These are phyloP conservation scores for Boletus subparvulus DNA, from an alignment of 768 basidiomycete genomes.

Conservation along the genomic window DNA sequence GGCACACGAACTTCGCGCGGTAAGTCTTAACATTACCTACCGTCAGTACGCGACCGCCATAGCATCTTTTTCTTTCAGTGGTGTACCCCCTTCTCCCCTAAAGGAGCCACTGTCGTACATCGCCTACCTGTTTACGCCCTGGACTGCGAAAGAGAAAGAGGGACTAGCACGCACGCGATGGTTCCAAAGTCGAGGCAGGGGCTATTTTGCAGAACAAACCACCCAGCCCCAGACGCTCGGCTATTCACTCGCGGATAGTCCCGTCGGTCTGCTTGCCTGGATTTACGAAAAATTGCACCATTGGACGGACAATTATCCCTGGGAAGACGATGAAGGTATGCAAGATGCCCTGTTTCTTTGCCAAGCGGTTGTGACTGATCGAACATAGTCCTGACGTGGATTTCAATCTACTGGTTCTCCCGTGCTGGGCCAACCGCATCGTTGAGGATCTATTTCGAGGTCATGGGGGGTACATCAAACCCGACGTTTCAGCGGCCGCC, in stretches of 20 bases:
- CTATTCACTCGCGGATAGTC: conserved; percentile 56
- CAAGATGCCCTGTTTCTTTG: conserved; percentile 19
- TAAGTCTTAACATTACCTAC: too few relatives aligned
- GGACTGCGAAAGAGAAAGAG: conserved; percentile 27
- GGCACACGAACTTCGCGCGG: conserved; percentile 42
- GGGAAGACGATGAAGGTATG: conserved; percentile 51
- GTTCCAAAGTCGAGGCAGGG: conserved; percentile 25
- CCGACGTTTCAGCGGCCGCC: too few relatives aligned
- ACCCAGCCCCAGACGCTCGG: conserved; percentile 55
- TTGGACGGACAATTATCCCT: conserved; percentile 53
- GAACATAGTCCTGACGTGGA: conserved; percentile 50
- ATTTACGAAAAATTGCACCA: conserved; percentile 52
- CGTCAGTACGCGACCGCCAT: conserved; percentile 22
- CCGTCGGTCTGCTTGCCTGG: conserved; percentile 52
- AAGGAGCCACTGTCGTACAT: conserved; percentile 31
- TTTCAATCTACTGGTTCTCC: conserved; percentile 60
- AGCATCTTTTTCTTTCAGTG: too few relatives aligned
- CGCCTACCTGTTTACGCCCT: conserved; percentile 26
- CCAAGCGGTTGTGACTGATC: neutral
- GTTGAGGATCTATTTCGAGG: conserved; percentile 58
- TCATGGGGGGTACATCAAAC: neutral
- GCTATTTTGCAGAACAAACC: conserved; percentile 33
- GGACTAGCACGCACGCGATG: conserved; percentile 18
- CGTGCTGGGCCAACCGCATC: conserved; percentile 58
- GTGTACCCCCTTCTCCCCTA: neutral